Base-by-base conservation (phyloP, 129 eudicot genomes). In the Chrysanthemum makinoi region DNA sequence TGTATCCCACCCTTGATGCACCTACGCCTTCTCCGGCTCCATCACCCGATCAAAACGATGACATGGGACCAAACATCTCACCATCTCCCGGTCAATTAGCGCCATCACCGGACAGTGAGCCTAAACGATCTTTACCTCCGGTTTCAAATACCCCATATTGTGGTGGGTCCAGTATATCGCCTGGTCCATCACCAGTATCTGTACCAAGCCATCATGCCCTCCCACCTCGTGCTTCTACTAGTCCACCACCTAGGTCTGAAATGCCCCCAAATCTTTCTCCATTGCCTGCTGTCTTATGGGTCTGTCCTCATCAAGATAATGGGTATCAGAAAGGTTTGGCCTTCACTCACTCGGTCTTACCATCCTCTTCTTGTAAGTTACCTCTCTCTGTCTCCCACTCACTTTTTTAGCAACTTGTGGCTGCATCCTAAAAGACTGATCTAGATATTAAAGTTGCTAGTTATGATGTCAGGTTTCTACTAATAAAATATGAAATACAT, bases 361-460 rank as follows among this genome's bases (percentile, higher is more conserved):
- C 78, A 30, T 69, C 77, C 47, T 76, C 85, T 47, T 85, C 84
- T 70, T 82, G 96, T 89, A 86, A 86, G 96, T 82, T 74, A 14
- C 63, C 13, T 22, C 64, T 61, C 74, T 24, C 48, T 60, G 16
- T 19, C 67, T 74, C 52, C 63, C 22, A 46, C 65, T 52, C 65
- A 24, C 55, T 22, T 24, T 6, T 46, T 11, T 10, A 5, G 30
- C 63, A 28, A 48, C 18, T 28, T 50, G 18, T 28, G 30, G 12
- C 7, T 43, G 28, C 24, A 16, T 24, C 28, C 0, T 18, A n/a
- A 22, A 6, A 30, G 47, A 50, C 15, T 60, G 68, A 51, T 51
- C 18, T 50, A 33, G 77, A 62, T 72, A 50, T 12, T 70, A 56
- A 56, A 35, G 3, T 28, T 56, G 39, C 19, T 51, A 55, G 17